Conservation (phyloP, 2,329 filamentous ascomycete species). For the Fusarium sp. region DNA sequence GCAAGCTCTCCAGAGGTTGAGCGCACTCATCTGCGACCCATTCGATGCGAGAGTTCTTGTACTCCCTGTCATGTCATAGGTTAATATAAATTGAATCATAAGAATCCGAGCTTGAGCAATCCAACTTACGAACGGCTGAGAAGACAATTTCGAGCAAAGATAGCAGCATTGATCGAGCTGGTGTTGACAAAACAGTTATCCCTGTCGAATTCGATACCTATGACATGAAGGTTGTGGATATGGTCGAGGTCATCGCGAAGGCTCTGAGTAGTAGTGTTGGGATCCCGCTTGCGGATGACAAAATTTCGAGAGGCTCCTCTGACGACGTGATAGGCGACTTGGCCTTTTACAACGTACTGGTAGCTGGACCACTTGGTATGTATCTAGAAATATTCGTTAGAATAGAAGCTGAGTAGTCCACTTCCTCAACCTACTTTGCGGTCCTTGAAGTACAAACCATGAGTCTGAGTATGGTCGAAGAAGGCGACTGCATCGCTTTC, state of each 20-base stretch:
- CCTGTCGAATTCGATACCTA: conserved; percentile 70
- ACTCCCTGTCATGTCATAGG: conserved; percentile 62
- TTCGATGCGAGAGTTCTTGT: conserved; percentile 76
- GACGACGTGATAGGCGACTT: conserved; percentile 72
- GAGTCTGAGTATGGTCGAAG: conserved; percentile 69
- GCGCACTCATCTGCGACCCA: conserved; percentile 80
- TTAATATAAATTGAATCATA: conserved; percentile 25
- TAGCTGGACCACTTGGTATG: conserved; percentile 76
- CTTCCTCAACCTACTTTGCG: conserved; percentile 66
- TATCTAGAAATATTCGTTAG: conserved; percentile 60
- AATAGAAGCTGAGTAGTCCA: neutral
- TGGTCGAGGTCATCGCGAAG: conserved; percentile 83
- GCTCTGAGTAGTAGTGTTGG: conserved; percentile 68
- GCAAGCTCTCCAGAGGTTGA: conserved; percentile 58
- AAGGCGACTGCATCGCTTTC: conserved; percentile 72
- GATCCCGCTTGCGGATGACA: conserved; percentile 70
- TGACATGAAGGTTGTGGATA: conserved; percentile 80
- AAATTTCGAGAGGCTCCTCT: conserved; percentile 79
- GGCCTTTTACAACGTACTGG: conserved; percentile 72
- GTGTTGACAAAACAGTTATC: conserved; percentile 75
- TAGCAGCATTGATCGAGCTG: conserved; percentile 80
- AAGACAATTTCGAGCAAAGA: conserved; percentile 83
- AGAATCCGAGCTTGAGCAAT: neutral
- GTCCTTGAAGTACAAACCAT: conserved; percentile 75
- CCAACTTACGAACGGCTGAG: conserved; percentile 66